Base-by-base conservation (phyloP, 805 yeast species). In the Yamadazyma phyllophila region DNA sequence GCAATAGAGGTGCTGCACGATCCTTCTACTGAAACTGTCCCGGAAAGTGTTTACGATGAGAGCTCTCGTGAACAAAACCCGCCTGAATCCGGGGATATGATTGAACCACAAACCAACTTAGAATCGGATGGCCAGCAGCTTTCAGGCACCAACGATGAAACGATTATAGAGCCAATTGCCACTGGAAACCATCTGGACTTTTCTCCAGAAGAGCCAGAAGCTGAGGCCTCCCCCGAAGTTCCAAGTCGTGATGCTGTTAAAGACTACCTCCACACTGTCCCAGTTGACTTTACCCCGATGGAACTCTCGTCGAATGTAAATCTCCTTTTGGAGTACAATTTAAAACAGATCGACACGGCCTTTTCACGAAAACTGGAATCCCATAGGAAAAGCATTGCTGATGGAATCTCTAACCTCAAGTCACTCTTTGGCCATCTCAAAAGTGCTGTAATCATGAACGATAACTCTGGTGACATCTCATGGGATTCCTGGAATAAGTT, bases 401-500 rank as follows among this genome's bases (percentile, higher is more conserved):
- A 71, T 11, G 76, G 74, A 4, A 64, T 66, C 12, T 68, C 66
- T 32, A 67, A 62, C 50, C 60, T 71, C 44, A 65, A 65, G 50
- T 46, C 51, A 4, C 44, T 51, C 12, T 51, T 51, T 29, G 14
- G 38, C 15, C 54, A 48, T 61, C 67, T 48, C 69, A 75, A 20
- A 56, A 52, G 54, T 53, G 59, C 53, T 40, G 35, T 47, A 7
- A 42, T 43, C 24, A 35, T 48, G 38, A 43, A 46, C 15, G 48
- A 48, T 31, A 26, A 35, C 15, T 7, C 26, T 56, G 54, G 8
- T 49, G 56, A 59, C 43, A 76, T 83, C 39, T 88, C 85, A 59
- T 87, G 94, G 94, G 87, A 85, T 37, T 87, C 88, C 61, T 92
- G 98, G 98, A 78, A 91, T 5, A 70, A 70, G 31, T 86, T 91